phyloP scores from a whole-genome alignment of 352 stramenopile genomes.

The Phytopythium montanum region DNA sequence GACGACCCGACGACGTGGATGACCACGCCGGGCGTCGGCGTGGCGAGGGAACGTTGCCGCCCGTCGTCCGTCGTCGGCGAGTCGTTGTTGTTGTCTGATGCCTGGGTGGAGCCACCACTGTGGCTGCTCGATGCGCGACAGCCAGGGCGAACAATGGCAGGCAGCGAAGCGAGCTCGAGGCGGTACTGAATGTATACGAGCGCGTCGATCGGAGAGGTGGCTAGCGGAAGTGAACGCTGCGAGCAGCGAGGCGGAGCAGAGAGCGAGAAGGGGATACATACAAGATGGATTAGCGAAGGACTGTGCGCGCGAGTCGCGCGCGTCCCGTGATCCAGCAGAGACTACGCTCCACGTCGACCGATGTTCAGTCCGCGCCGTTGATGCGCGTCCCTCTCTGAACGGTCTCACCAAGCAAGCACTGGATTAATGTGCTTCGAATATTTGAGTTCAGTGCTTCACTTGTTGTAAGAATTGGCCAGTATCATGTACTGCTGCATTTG shows the following conservation, averaged over 20 bases:
- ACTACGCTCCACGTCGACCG: neutral
- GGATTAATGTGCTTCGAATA: neutral
- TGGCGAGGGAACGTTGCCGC: neutral
- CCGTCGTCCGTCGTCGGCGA: neutral
- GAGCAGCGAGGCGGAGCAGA: neutral
- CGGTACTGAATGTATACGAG: neutral
- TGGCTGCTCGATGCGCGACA: constrained; percentile 3
- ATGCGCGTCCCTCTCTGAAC: neutral
- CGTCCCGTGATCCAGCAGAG: neutral
- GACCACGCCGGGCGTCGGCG: neutral
- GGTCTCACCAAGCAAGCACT: neutral
- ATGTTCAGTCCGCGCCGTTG: neutral
- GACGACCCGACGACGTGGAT: neutral
- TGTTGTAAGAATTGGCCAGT: neutral
- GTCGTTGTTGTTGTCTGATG: neutral
- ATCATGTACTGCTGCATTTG: neutral
- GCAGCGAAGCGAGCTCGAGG: neutral
- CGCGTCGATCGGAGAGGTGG: neutral
- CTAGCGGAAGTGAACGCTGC: neutral
- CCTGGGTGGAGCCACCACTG: neutral
- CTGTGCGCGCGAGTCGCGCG: neutral
- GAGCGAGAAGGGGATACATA: neutral
- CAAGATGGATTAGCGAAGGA: neutral
- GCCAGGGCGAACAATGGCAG: neutral
- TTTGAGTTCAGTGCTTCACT: neutral